A percentile compares a stretch with the other conserved stretches of the same genome.
phyloP scores from a whole-genome alignment of 345 rosid genomes.

The Moringa oleifera region DNA sequence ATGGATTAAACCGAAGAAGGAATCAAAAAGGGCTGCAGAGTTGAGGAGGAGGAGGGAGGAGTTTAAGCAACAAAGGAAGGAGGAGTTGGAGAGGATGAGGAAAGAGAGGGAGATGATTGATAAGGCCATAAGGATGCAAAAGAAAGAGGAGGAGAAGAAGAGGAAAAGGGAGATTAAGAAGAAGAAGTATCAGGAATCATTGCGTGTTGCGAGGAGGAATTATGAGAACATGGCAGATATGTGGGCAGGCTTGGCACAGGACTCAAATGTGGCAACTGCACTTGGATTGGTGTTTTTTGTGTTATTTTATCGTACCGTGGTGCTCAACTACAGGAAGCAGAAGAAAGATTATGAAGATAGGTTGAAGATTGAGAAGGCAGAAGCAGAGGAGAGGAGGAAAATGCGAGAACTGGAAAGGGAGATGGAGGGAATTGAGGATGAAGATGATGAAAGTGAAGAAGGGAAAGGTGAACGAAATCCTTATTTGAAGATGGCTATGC shows the following conservation, averaged over 20 bases:
- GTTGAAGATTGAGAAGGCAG: conserved; percentile 89
- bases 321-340: conserved; percentile 74
- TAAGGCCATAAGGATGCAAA: conserved; percentile 43
- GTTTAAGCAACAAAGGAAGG: conserved; percentile 58
- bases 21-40: conserved; percentile 57
- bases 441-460: conserved; percentile 51
- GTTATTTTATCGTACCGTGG: conserved; percentile 74
- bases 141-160: conserved; percentile 60
- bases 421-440: conserved; percentile 60
- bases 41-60: conserved; percentile 60
- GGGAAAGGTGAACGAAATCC: conserved; percentile 66
- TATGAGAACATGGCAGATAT: conserved; percentile 41
- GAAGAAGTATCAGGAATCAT: conserved; percentile 53
- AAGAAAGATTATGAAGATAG: conserved; percentile 92
- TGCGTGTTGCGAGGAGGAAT: conserved; percentile 57
- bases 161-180: conserved; percentile 46
- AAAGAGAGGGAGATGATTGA: conserved; percentile 70
- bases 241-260: conserved; percentile 67
- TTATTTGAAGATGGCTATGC: conserved; percentile 70
- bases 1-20: conserved; percentile 59
- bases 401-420: conserved; percentile 80
- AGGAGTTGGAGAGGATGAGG: conserved; percentile 47
- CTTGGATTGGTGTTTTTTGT: conserved; percentile 74
- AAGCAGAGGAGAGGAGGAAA: conserved; percentile 86
- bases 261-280: conserved; percentile 55